Evolutionary conservation across 1,284 basidiomycete genomes (phyloP), one percentile per base, ranked within the genome.

Genomic region (Pseudozyma flocculosa): DNA sequence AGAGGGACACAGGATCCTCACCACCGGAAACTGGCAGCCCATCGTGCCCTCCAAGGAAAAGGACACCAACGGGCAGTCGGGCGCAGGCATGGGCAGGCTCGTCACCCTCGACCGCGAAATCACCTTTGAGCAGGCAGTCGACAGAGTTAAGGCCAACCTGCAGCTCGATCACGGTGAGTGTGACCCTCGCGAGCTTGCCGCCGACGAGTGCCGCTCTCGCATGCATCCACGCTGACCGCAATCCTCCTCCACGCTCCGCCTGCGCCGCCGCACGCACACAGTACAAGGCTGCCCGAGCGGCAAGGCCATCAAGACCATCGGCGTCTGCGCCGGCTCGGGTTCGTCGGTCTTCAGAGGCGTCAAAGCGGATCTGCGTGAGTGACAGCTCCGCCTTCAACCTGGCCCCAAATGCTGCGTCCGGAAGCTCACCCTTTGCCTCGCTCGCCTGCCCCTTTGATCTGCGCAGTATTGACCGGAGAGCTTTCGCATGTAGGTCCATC

Each of bases 291-390:
- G 54, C 48, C 50, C 11, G 57, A 55, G 38, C n/a, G n/a, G n/a
- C n/a, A 46, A 52, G 23, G 45, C 39, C 23, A 63, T 76, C 50
- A 39, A 40, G 15, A 62, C 52, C 13, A 45, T 77, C 19, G 75
- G 68, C 1, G 69, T 76, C 18, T 76, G 74, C 36, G 72, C 72
- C 14, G 75, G 75, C 8, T 73, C 72, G 10, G 75, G 75, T 9
- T 59, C 53, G 10, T 59, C 61, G 41, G 67, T 76, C 26, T 61
- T 76, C 23, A 39, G 55, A 7, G 61, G 55, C 19, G 48, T 49
- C 36, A 50, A 70, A 30, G 73, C 60, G 9, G 72, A 75, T 45
- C 59, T 75, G 11, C 75, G 67, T 63, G 40, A 59, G 62, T 57
- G 17, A 18, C n/a, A n/a, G n/a, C n/a, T n/a, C n/a, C n/a, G n/a